phyloP scores from a whole-genome alignment of 78 protist species.

The Emiliania huxleyi region DNA sequence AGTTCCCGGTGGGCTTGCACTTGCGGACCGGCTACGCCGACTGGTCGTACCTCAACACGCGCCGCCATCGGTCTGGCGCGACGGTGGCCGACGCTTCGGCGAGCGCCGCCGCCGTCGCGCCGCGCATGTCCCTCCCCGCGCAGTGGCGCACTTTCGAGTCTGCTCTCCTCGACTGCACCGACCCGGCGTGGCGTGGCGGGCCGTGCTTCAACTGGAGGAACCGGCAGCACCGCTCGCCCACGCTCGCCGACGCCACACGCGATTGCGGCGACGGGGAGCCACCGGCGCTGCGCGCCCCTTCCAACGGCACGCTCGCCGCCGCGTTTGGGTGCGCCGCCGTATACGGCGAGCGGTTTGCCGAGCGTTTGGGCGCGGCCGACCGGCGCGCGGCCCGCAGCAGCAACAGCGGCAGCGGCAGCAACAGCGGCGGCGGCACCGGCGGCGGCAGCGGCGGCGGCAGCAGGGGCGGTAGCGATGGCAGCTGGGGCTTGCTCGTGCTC shows the following conservation, averaged over 20 bases:
- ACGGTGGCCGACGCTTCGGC: background rate
- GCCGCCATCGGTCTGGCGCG: background rate
- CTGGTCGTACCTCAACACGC: background rate
- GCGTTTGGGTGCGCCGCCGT: background rate
- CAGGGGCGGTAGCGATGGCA: background rate
- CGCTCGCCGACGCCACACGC: background rate
- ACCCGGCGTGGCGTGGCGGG: background rate
- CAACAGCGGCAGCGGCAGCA: no score
- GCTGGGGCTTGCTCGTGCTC: background rate
- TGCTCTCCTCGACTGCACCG: background rate
- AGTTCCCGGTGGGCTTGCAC: background rate
- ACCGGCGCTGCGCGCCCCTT: background rate
- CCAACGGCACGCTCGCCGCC: slow-evolving; percentile 12
- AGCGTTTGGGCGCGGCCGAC: no score
- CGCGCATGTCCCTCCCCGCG: background rate
- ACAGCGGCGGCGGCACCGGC: no score
- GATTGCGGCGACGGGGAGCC: background rate
- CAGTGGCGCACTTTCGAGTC: background rate
- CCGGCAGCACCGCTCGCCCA: background rate
- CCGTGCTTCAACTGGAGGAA: background rate
- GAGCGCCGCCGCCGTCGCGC: background rate
- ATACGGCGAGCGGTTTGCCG: background rate
- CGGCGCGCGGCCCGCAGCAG: no score
- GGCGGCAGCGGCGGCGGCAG: no score
- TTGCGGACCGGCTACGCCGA: slow-evolving; percentile 21